A percentile compares a stretch with the other conserved stretches of the same genome.
Evolutionary conservation across 176 grass and related monocot genomes (phyloP).

Genomic region (Triticum turgidum): DNA sequence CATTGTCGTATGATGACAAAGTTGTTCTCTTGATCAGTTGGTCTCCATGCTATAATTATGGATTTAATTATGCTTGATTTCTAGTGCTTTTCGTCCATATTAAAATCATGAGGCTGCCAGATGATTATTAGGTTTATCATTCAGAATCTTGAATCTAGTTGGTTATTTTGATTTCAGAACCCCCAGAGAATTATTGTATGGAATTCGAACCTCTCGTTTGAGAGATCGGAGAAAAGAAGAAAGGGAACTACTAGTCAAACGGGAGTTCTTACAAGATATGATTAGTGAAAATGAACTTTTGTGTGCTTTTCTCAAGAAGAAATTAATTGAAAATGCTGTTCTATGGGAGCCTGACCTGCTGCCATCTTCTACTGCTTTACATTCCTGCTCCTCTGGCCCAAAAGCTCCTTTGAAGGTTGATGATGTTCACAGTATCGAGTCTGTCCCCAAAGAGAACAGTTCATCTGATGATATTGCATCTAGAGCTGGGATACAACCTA

Average conservation of each 20-base stretch:
- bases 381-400: slow-evolving; percentile 33
- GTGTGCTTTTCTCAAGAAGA: slow-evolving; percentile 59
- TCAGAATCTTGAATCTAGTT: slow-evolving; percentile 45
- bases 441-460: slow-evolving; percentile 16
- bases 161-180: slow-evolving; percentile 71
- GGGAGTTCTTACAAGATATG: slow-evolving; percentile 93
- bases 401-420: slow-evolving; percentile 42
- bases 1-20: not conserved
- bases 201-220: slow-evolving; percentile 74
- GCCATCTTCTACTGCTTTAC: slow-evolving; percentile 45
- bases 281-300: slow-evolving; percentile 74
- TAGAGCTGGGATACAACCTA: slow-evolving; percentile 11
- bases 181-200: slow-evolving; percentile 69
- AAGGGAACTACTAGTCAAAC: slow-evolving; percentile 81
- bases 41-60: slow-evolving; percentile 2
- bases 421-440: slow-evolving; percentile 24
- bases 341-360: slow-evolving; percentile 93
- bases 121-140: slow-evolving; percentile 26
- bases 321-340: slow-evolving; percentile 55
- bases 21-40: not conserved
- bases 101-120: slow-evolving; percentile 15
- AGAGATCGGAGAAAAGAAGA: slow-evolving; percentile 97
- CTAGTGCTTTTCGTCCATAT: slow-evolving; percentile 22
- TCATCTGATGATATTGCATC: slow-evolving; percentile 13
- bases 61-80: slow-evolving; percentile 13